Conservation (phyloP, 495 filamentous ascomycete genomes). For the Beverwykella pulmonaria region DNA sequence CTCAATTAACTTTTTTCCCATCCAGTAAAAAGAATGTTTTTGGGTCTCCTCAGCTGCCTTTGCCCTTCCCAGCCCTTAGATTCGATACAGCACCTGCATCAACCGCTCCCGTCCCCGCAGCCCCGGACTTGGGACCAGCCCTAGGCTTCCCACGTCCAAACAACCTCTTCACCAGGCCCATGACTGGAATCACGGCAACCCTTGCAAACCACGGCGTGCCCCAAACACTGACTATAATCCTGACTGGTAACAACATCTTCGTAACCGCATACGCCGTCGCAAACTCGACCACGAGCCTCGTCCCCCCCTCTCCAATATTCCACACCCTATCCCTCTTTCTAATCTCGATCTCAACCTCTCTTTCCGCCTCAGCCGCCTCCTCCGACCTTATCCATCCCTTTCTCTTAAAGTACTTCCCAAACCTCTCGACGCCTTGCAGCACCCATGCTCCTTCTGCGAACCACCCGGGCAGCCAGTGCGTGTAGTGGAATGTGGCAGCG, state of each 20-base stretch:
- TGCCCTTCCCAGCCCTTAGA: not conserved
- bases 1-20: too few species aligned
- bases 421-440: slow-evolving; percentile 57
- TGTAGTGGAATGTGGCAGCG: slow-evolving; percentile 75
- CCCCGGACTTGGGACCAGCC: slow-evolving; percentile 30
- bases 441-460: slow-evolving; percentile 58
- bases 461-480: slow-evolving; percentile 61
- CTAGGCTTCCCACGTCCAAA: slow-evolving; percentile 45
- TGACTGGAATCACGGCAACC: slow-evolving; percentile 57
- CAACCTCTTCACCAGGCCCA: slow-evolving; percentile 45
- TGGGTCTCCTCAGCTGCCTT: not conserved
- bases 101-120: slow-evolving; percentile 34
- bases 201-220: slow-evolving; percentile 94
- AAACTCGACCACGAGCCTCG: slow-evolving; percentile 56
- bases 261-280: slow-evolving; percentile 87
- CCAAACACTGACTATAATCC: slow-evolving; percentile 79
- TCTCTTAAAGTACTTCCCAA: slow-evolving; percentile 60
- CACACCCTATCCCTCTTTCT: slow-evolving; percentile 41
- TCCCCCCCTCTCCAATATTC: slow-evolving; percentile 48
- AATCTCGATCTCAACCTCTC: slow-evolving; percentile 42
- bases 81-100: slow-evolving; percentile 35
- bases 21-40: not conserved
- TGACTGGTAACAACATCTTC: slow-evolving; percentile 76
- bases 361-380: slow-evolving; percentile 45
- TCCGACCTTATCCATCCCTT: slow-evolving; percentile 59